phyloP scores from a whole-genome alignment of 352 stramenopile species.

The Peronospora tabacina region DNA sequence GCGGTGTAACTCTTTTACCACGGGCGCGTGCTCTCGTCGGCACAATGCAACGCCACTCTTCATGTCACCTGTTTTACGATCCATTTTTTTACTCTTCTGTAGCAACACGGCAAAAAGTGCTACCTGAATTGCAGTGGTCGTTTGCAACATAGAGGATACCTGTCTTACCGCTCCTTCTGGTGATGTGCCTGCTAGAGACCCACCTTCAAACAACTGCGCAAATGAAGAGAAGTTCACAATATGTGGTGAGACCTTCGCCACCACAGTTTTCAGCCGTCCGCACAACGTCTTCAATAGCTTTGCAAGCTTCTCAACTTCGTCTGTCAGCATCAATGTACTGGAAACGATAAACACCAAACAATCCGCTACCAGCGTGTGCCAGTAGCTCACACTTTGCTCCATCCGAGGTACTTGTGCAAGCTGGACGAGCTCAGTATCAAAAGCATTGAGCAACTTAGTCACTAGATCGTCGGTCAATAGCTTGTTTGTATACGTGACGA shows the following conservation, averaged over 20 bases:
- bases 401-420: constrained; percentile 51
- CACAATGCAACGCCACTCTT: constrained; percentile 36
- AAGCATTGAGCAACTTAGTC: constrained; percentile 38
- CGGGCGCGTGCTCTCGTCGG: constrained; percentile 35
- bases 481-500: constrained; percentile 63
- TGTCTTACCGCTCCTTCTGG: constrained; percentile 64
- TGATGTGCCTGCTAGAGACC: constrained; percentile 50
- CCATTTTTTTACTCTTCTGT: constrained; percentile 51
- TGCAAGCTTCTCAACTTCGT: constrained; percentile 49
- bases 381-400: constrained; percentile 65
- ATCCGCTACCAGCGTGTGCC: constrained; percentile 67
- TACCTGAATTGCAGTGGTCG: constrained; percentile 65
- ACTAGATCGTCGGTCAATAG: constrained; percentile 45
- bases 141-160: constrained; percentile 66
- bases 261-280: constrained; percentile 42
- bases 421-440: constrained; percentile 43
- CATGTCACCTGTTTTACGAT: constrained; percentile 52
- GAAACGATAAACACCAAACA: constrained; percentile 55
- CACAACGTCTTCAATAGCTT: constrained; percentile 51
- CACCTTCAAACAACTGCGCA: constrained; percentile 61
- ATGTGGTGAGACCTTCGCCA: constrained; percentile 69
- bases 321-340: constrained; percentile 39
- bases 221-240: constrained; percentile 79
- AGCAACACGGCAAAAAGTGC: constrained; percentile 55
- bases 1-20: constrained; percentile 52